Evolutionary conservation across 495 filamentous ascomycete species (phyloP).

Genomic region (Podospora sp.): DNA sequence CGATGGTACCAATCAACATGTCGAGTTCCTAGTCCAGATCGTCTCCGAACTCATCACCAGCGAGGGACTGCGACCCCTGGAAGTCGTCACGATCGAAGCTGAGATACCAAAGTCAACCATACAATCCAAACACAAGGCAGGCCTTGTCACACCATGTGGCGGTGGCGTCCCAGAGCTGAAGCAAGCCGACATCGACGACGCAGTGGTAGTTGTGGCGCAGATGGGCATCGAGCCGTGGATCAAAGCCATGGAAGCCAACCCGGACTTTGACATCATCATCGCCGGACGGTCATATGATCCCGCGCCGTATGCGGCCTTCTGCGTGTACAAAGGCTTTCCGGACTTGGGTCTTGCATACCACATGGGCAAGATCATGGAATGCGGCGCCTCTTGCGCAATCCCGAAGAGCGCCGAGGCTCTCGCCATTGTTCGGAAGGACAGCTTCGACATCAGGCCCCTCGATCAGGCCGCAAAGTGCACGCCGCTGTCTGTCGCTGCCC

Average conservation of each 20-base stretch:
- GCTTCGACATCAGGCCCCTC: constrained; percentile 50
- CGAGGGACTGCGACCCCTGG: constrained; percentile 40
- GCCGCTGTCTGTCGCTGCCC: constrained; percentile 49
- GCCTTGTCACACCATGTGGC: constrained; percentile 30
- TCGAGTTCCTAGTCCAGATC: constrained; percentile 46
- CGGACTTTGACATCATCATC: constrained; percentile 49
- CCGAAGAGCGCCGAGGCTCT: constrained; percentile 47
- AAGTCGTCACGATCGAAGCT: constrained; percentile 46
- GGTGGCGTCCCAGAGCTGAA: constrained; percentile 43
- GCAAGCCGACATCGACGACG: constrained; percentile 40
- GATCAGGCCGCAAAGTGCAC: constrained; percentile 42
- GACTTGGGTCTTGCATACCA: constrained; percentile 32
- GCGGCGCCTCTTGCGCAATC: constrained; percentile 49
- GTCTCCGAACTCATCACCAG: constrained; percentile 31
- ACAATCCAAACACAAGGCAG: constrained; percentile 29
- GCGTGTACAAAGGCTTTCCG: constrained; percentile 17
- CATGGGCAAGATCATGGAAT: constrained; percentile 60
- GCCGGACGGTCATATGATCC: constrained; percentile 56
- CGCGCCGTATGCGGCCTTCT: constrained; percentile 51
- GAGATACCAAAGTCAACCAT: constrained; percentile 39
- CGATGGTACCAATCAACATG: constrained; percentile 50
- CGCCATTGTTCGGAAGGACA: constrained; percentile 41
- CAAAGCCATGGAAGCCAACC: constrained; percentile 42
- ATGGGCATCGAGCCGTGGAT: constrained; percentile 45
- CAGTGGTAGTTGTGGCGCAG: constrained; percentile 39